Evolutionary conservation across 2,329 filamentous ascomycete species (phyloP).

Genomic region (Septoria linicola): DNA sequence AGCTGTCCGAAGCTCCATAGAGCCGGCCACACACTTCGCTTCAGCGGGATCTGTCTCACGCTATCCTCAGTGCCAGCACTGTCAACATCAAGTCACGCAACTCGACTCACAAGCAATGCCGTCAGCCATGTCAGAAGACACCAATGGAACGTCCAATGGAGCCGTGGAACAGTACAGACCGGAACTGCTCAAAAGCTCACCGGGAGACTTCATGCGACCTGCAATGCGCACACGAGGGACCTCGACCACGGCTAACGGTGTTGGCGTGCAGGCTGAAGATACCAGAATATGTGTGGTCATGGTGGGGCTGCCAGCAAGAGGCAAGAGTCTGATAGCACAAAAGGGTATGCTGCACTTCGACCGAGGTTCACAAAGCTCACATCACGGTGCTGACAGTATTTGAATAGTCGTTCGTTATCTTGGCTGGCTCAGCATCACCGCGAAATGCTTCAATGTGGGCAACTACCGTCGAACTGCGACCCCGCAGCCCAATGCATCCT

Average conservation of each 20-base stretch:
- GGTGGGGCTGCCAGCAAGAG: slow-evolving; percentile 92
- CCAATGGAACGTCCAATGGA: background rate
- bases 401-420: slow-evolving; percentile 84
- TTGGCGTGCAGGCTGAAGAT: slow-evolving; percentile 86
- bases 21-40: too few relatives aligned
- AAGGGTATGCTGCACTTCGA: slow-evolving; percentile 50
- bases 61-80: background rate
- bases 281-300: slow-evolving; percentile 97
- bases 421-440: slow-evolving; percentile 91
- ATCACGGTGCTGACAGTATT: slow-evolving; percentile 1
- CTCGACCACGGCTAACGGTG: slow-evolving; percentile 52
- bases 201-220: slow-evolving; percentile 47
- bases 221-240: slow-evolving; percentile 35
- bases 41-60: too few relatives aligned
- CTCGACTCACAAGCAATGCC: too few relatives aligned
- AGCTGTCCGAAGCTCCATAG: too few relatives aligned
- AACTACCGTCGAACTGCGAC: slow-evolving; percentile 88
- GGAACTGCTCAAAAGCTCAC: slow-evolving; percentile 29
- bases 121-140: background rate
- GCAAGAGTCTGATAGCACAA: slow-evolving; percentile 96
- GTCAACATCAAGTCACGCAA: too few relatives aligned
- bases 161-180: slow-evolving; percentile 27
- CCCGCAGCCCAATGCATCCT: slow-evolving; percentile 86
- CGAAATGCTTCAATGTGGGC: slow-evolving; percentile 95
- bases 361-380: background rate